A percentile compares a stretch with the other conserved stretches of the same genome.
These are phyloP conservation scores for Alternaria sp. DNA, from an alignment of 2,329 filamentous ascomycete species.

Conservation along the genomic window DNA sequence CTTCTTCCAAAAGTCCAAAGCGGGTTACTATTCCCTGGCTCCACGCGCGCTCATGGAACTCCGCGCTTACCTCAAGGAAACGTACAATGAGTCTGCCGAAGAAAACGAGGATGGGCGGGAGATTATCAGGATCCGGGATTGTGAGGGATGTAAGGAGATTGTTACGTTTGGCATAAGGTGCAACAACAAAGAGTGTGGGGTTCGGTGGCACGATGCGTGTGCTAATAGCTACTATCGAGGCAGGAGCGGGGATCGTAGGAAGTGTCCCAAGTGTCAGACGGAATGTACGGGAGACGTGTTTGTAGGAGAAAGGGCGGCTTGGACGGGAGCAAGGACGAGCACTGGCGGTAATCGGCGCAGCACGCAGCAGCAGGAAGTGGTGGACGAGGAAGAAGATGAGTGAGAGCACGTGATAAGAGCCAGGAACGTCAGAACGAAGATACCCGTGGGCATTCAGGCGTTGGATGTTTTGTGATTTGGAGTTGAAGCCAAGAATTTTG, in stretches of 20 bases:
- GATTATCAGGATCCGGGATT: slow-evolving; percentile 76
- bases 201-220: slow-evolving; percentile 45
- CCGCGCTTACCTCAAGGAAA: slow-evolving; percentile 80
- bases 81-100: slow-evolving; percentile 77
- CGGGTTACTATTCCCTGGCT: slow-evolving; percentile 76
- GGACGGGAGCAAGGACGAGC: slow-evolving; percentile 12
- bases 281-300: slow-evolving; percentile 60
- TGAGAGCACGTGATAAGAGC: slow-evolving; percentile 5
- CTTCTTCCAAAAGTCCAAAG: slow-evolving; percentile 79
- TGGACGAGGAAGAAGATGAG: slow-evolving; percentile 10
- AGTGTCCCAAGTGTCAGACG: slow-evolving; percentile 42
- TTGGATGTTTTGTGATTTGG: background rate
- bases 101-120: slow-evolving; percentile 58
- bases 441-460: background rate
- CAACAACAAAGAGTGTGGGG: slow-evolving; percentile 35
- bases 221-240: slow-evolving; percentile 40
- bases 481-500: background rate
- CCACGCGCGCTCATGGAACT: slow-evolving; percentile 85
- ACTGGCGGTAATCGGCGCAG: slow-evolving; percentile 9
- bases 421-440: background rate
- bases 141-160: slow-evolving; percentile 86
- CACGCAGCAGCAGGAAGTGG: background rate
- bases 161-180: slow-evolving; percentile 68
- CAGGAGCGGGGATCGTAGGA: slow-evolving; percentile 19
- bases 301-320: slow-evolving; percentile 44